These are phyloP conservation scores for Solanum piurae DNA, from an alignment of 257 asterid species.

Conservation along the genomic window DNA sequence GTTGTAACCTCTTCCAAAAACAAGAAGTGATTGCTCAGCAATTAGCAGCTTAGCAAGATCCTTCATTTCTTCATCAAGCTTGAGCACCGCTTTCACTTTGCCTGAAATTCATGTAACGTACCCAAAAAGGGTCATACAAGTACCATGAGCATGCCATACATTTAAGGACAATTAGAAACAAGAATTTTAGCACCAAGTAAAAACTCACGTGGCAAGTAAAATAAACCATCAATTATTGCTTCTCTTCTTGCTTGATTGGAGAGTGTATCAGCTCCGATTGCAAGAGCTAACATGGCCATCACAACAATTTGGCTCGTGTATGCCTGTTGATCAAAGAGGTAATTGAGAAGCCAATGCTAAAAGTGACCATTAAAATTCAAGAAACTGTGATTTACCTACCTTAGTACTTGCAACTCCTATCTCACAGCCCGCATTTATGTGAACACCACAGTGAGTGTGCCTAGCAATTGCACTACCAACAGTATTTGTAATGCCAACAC, in stretches of 20 bases:
- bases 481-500: constrained; percentile 97
- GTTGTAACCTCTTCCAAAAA: constrained; percentile 94
- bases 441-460: constrained; percentile 92
- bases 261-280: constrained; percentile 78
- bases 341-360: not conserved
- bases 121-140: not conserved
- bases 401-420: constrained; percentile 98
- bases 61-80: constrained; percentile 85
- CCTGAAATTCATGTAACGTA: constrained; percentile 29
- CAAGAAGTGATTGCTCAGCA: constrained; percentile 91
- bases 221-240: constrained; percentile 77
- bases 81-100: constrained; percentile 82
- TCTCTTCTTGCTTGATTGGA: constrained; percentile 78
- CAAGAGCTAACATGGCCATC: constrained; percentile 97
- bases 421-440: constrained; percentile 97
- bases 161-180: not conserved
- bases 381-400: constrained; percentile 25
- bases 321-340: constrained; percentile 44
- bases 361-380: not conserved
- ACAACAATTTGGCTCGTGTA: constrained; percentile 96
- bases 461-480: constrained; percentile 99
- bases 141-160: not conserved
- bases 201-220: constrained; percentile 78
- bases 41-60: constrained; percentile 72
- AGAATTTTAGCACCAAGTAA: not conserved